A percentile compares a stretch with the other conserved stretches of the same genome.
Conservation (phyloP, 305 asterid genomes). For the Plantago lanceolata region DNA sequence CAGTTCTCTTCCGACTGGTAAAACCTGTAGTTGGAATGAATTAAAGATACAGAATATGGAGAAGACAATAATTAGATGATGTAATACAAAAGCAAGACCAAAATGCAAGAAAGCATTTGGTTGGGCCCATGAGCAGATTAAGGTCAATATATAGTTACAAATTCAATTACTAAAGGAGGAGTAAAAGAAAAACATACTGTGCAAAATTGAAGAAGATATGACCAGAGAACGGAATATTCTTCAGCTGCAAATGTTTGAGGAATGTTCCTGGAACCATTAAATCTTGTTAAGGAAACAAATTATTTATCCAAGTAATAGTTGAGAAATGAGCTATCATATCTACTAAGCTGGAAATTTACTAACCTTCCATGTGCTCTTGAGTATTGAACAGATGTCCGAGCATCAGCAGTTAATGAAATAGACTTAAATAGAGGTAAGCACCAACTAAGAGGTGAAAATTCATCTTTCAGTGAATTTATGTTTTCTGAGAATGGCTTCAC, state of each 20-base stretch:
- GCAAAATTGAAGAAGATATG: conserved; percentile 53
- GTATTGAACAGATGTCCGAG: conserved; percentile 38
- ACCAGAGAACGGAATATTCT: conserved; percentile 48
- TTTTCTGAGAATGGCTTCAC: conserved; percentile 46
- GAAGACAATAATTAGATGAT: not conserved
- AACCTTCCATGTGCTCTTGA: conserved; percentile 56
- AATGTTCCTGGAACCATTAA: conserved; percentile 40
- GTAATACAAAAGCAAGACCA: conserved; percentile 11
- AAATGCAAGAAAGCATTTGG: not conserved
- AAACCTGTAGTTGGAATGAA: conserved; percentile 42
- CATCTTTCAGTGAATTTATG: conserved; percentile 32
- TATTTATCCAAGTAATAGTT: conserved; percentile 6
- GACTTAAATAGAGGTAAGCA: conserved; percentile 63
- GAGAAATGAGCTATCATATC: conserved; percentile 23
- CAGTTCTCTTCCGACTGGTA: conserved; percentile 78
- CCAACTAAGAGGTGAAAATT: conserved; percentile 53
- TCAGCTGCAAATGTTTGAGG: conserved; percentile 48
- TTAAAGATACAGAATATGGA: conserved; percentile 13
- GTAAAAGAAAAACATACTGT: conserved; percentile 34
- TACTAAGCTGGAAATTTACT: conserved; percentile 22
- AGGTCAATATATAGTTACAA: conserved; percentile 4
- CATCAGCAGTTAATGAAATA: conserved; percentile 53
- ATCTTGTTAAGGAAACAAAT: conserved; percentile 19
- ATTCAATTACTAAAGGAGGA: conserved; percentile 17
- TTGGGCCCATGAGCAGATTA: too few relatives aligned